Evolutionary conservation across 2,329 filamentous ascomycete genomes (phyloP).

Genomic region (Verticillium nonalfalfae): DNA sequence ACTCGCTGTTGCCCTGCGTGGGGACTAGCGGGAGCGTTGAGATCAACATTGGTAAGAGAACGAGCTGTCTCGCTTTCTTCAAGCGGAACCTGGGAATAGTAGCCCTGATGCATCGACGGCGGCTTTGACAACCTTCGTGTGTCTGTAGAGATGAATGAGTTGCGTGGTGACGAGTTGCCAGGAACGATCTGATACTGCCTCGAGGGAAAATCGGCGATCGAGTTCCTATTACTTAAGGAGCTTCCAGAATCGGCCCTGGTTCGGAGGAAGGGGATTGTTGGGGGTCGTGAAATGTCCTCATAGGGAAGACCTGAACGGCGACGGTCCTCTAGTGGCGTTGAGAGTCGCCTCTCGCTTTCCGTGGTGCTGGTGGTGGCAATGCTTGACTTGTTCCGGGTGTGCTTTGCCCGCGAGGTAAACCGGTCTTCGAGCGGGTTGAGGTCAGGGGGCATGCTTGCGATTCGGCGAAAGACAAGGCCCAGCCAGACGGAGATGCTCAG

Average conservation of each 20-base stretch:
- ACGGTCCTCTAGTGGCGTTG: constrained; percentile 33
- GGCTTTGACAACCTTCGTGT: constrained; percentile 40
- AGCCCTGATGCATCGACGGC: constrained; percentile 28
- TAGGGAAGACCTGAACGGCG: constrained; percentile 36
- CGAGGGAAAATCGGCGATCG: constrained; percentile 47
- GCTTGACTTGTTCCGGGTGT: constrained; percentile 69
- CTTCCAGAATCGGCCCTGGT: constrained; percentile 61
- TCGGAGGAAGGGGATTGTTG: constrained; percentile 71
- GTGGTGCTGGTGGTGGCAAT: constrained; percentile 37
- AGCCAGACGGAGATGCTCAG: constrained; percentile 69
- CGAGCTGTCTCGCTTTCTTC: constrained; percentile 22
- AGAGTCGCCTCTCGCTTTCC: constrained; percentile 54
- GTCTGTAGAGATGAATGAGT: constrained; percentile 34
- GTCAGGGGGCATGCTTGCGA: constrained; percentile 77
- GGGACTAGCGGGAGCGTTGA: constrained; percentile 5
- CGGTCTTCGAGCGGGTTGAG: constrained; percentile 92
- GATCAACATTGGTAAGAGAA: constrained; percentile 2
- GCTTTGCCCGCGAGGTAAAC: constrained; percentile 64
- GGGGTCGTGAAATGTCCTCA: constrained; percentile 39
- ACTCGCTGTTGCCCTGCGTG: constrained; percentile 24
- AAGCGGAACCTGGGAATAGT: constrained; percentile 44
- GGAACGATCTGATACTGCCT: constrained; percentile 47
- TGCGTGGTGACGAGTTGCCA: constrained; percentile 31
- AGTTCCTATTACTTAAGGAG: constrained; percentile 47
- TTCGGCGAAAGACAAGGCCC: constrained; percentile 72